These are phyloP conservation scores for Blastocystis sp. DNA, from an alignment of 352 stramenopile species.

Conservation along the genomic window DNA sequence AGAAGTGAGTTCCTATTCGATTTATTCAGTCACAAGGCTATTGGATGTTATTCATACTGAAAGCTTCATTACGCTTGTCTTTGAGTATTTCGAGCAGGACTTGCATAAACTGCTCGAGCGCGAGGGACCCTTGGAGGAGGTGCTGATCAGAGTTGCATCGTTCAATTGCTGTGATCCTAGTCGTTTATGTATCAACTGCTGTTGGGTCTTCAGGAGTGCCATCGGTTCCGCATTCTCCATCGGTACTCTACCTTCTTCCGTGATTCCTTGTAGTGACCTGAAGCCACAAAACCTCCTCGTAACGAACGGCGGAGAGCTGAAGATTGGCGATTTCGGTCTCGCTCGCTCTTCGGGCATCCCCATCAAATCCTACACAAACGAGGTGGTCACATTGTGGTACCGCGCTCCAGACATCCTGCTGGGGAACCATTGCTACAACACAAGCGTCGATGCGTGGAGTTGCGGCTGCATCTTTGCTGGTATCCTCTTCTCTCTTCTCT, in stretches of 20 bases:
- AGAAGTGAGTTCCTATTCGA: slow-evolving; percentile 78
- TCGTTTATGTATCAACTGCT: slow-evolving; percentile 98
- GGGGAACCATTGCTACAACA: slow-evolving; percentile 79
- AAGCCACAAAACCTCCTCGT: slow-evolving; percentile 97
- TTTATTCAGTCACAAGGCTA: slow-evolving; percentile 79
- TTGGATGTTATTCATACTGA: slow-evolving; percentile 99
- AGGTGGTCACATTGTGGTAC: slow-evolving; percentile 90
- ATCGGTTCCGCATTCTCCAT: slow-evolving; percentile 89
- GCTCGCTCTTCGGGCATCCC: slow-evolving; percentile 97
- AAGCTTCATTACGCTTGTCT: slow-evolving; percentile 95
- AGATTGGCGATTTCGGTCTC: slow-evolving; percentile 98
- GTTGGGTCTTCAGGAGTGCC: slow-evolving; percentile 95
- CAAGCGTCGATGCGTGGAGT: slow-evolving; percentile 87
- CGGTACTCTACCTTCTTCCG: not conserved
- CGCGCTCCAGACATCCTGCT: slow-evolving; percentile 85
- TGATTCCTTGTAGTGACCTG: slow-evolving; percentile 82
- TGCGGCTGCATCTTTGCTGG: slow-evolving; percentile 94
- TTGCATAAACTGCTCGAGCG: slow-evolving; percentile 99
- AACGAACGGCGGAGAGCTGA: slow-evolving; percentile 93
- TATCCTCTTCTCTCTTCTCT: slow-evolving; percentile 74
- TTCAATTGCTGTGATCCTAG: not conserved
- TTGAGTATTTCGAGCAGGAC: slow-evolving; percentile 99
- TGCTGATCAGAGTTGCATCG: slow-evolving; percentile 76
- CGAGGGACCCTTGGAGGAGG: slow-evolving; percentile 74
- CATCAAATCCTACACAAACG: slow-evolving; percentile 76